These are phyloP conservation scores for Elsinoe arachidis DNA, from an alignment of 2,329 filamentous ascomycete genomes.

Conservation along the genomic window DNA sequence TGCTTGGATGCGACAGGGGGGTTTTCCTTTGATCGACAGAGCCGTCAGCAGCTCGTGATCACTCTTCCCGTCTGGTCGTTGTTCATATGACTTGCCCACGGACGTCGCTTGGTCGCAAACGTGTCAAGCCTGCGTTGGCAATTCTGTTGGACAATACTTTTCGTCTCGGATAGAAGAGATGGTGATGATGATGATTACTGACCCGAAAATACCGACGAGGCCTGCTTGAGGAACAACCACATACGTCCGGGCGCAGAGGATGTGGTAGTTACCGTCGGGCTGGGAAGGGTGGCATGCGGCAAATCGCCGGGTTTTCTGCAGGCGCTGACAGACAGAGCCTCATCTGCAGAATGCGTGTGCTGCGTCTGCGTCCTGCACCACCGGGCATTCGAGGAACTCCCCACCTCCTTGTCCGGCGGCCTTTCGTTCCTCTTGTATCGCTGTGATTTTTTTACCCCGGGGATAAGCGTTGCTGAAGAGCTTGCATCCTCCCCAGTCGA, in stretches of 20 bases:
- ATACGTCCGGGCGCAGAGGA: background rate
- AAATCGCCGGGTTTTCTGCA: background rate
- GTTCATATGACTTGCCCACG: slow-evolving; percentile 1
- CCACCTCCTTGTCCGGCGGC: no score
- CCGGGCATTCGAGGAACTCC: no score
- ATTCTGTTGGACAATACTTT: background rate
- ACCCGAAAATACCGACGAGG: no score
- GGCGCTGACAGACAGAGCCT: no score
- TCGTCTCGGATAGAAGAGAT: no score
- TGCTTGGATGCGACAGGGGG: background rate
- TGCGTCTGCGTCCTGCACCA: no score
- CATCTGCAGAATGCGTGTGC: no score
- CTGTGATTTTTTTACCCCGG: no score
- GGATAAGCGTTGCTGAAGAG: no score
- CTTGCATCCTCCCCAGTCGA: no score
- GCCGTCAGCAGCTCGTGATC: slow-evolving; percentile 6
- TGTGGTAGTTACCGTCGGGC: background rate
- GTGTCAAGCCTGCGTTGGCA: background rate
- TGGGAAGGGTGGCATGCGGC: background rate
- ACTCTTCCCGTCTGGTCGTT: background rate
- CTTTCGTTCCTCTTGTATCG: no score
- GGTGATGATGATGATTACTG: no score
- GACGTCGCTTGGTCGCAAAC: background rate
- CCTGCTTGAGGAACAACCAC: background rate
- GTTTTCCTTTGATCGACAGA: background rate